Evolutionary conservation across 108 stramenopile species (phyloP).

Genomic region (Cylindrotheca closterium): DNA sequence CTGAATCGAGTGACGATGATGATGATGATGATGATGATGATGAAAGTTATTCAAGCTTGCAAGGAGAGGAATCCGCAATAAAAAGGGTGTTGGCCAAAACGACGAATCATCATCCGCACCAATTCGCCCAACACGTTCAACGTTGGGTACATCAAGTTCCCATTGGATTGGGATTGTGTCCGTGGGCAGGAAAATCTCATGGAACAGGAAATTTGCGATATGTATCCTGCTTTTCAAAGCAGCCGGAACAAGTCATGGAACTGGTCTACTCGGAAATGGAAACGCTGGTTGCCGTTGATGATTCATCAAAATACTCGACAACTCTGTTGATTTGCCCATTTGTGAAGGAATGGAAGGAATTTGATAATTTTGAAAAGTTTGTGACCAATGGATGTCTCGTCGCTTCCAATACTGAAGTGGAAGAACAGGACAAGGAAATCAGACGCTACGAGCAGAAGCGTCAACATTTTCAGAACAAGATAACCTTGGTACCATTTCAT

Average conservation of each 20-base stretch:
- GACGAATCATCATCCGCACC: neutral
- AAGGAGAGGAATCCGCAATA: neutral
- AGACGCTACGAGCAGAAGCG: constrained; percentile 9
- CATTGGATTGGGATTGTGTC: neutral
- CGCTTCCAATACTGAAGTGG: too few species aligned
- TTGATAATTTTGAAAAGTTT: constrained; percentile 36
- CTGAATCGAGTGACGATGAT: neutral
- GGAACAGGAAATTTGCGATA: neutral
- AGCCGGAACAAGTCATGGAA: neutral
- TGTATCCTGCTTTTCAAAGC: neutral
- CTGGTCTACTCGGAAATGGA: neutral
- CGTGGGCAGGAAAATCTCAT: neutral
- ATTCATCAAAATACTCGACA: neutral
- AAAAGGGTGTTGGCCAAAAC: neutral
- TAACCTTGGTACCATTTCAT: constrained; percentile 52
- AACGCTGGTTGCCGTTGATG: neutral
- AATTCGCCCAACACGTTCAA: neutral
- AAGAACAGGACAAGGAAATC: neutral
- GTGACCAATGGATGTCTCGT: constrained; percentile 7
- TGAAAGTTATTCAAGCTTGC: neutral
- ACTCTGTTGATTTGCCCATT: constrained; percentile 40
- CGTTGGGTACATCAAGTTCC: neutral
- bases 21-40: neutral
- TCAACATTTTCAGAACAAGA: too few species aligned
- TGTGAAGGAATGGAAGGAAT: constrained; percentile 34